Evolutionary conservation across 331 rosid species (phyloP), one percentile per base, ranked within the genome.

Genomic region (Arachis monticola): DNA sequence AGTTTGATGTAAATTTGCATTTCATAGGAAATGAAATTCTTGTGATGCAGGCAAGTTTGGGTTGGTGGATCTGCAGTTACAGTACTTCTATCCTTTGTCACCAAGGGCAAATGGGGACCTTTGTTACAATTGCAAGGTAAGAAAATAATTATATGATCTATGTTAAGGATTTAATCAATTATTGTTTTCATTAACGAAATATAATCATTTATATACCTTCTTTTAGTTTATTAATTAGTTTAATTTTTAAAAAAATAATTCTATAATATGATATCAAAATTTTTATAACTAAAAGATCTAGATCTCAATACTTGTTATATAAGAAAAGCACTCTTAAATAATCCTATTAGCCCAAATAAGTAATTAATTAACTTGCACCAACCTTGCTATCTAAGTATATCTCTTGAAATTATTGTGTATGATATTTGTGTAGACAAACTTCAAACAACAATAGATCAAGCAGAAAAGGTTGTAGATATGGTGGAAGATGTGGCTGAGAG

Each of bases 91-190:
- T 83, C 91, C 35, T 83, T 87, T 44, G 47, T 7, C 51, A 32
- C 82, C 44, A 75, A 44, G 75, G 89, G 79, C n/a, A 90, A 84
- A 81, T 80, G 87, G 91, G 83, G 64, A 44, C 87, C 93, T 12
- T 75, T 92, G 10, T 79, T 81, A 11, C 75, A 3, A 35, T 9
- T 90, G 14, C 81, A 74, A 60, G 72, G 98, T 86, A 72, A 77
- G 59, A 13, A 53, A 8, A 53, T 35, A 2, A 35, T 35, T 2
- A 53, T n/a, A 53, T n/a, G 59, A 30, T 53, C 59, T 53, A n/a
- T 53, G 56, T 12, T 50, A 48, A 48, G 53, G 3, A 48, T 48
- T 2, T 48, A 9, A 8, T 8, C 11, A 10, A 9, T 48, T 9
- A 48, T 48, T 48, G 11, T 8, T 10, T 48, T 4, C 13, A 10